Conservation (phyloP, 208 protist species). For the Wallacemonas sp. region DNA sequence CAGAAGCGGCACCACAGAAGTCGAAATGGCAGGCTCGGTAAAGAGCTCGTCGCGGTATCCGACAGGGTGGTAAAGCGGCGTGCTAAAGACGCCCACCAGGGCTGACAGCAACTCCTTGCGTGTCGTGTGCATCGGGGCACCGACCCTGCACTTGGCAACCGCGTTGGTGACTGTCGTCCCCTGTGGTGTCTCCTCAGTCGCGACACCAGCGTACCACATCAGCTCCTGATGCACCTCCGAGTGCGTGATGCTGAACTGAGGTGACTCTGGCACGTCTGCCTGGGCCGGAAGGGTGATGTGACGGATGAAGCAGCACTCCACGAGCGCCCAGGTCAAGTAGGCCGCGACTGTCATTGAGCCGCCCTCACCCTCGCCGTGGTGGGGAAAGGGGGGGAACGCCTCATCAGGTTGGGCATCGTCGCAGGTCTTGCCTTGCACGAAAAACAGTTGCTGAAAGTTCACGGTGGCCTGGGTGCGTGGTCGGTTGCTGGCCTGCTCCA, state of each 20-base stretch:
- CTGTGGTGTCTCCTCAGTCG: slow-evolving; percentile 30
- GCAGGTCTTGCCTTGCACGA: slow-evolving; percentile 65
- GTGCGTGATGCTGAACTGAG: slow-evolving; percentile 37
- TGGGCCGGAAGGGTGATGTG: slow-evolving; percentile 50
- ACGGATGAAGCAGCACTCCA: slow-evolving; percentile 87
- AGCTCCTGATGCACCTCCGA: slow-evolving; percentile 48
- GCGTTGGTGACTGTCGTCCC: slow-evolving; percentile 2
- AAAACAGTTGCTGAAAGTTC: slow-evolving; percentile 77
- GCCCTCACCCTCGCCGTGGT: slow-evolving; percentile 19
- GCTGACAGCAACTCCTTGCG: slow-evolving; percentile 59
- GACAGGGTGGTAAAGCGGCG: slow-evolving; percentile 47
- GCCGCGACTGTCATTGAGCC: slow-evolving; percentile 30
- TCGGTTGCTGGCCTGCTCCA: slow-evolving; percentile 17
- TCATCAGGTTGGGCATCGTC: slow-evolving; percentile 51
- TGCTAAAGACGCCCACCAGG: slow-evolving; percentile 49
- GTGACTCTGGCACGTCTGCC: slow-evolving; percentile 17
- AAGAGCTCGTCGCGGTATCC: slow-evolving; percentile 75
- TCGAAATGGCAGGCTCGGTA: slow-evolving; percentile 62
- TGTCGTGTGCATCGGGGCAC: slow-evolving; percentile 20
- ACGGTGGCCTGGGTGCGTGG: slow-evolving; percentile 47
- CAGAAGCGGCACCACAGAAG: slow-evolving; percentile 53
- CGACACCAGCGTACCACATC: slow-evolving; percentile 72
- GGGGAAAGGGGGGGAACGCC: slow-evolving; percentile 42
- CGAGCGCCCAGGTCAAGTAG: slow-evolving; percentile 61
- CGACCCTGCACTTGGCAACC: slow-evolving; percentile 11